Conservation (phyloP, 805 yeast species). For the Starmerella bombi region DNA sequence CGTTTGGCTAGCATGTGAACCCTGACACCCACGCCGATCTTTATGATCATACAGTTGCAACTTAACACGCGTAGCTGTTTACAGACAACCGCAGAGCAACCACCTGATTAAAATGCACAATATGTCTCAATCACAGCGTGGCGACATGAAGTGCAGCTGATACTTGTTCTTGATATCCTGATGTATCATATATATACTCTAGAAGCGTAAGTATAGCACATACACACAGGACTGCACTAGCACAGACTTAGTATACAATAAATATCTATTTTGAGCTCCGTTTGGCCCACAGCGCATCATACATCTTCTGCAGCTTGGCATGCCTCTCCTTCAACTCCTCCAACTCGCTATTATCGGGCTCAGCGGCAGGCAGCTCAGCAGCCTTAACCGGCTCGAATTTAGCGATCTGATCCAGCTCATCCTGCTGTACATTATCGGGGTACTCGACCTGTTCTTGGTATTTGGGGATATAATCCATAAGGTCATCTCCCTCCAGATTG, state of each 20-base stretch:
- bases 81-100: too few species aligned
- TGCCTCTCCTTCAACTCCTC: constrained; percentile 12
- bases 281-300: constrained; percentile 23
- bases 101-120: too few species aligned
- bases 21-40: too few species aligned
- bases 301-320: constrained; percentile 20
- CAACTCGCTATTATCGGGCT: constrained; percentile 2
- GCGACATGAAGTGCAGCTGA: too few species aligned
- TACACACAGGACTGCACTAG: too few species aligned
- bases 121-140: too few species aligned
- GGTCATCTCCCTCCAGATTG: constrained; percentile 11
- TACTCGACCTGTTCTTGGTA: background rate
- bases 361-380: background rate
- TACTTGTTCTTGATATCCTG: too few species aligned
- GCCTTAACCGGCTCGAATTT: background rate
- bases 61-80: too few species aligned
- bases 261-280: constrained; percentile 2
- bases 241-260: background rate
- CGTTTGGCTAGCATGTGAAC: background rate
- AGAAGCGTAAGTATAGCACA: too few species aligned
- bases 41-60: too few species aligned
- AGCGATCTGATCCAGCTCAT: background rate
- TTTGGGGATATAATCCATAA: constrained; percentile 9
- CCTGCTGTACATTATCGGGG: background rate
- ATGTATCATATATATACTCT: too few species aligned